Conservation (phyloP, 108 stramenopile species). For the Aurantiochytrium sp. region DNA sequence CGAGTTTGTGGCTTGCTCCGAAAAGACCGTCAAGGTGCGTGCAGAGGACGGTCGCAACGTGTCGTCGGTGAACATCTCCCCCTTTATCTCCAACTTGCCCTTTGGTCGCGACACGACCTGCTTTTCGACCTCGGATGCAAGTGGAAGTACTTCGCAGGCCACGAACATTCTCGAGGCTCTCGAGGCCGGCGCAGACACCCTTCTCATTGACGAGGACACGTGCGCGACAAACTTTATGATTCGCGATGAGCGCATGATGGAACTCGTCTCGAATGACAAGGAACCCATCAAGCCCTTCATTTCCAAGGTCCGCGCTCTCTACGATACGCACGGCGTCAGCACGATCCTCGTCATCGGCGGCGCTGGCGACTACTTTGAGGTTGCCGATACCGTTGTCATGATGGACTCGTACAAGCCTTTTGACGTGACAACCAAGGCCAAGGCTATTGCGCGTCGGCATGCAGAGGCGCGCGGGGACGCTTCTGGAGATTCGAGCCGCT, state of each 20-base stretch:
- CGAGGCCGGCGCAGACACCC: constrained; percentile 69
- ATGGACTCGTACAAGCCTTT: constrained; percentile 76
- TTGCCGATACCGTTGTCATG: constrained; percentile 77
- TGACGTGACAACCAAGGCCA: constrained; percentile 72
- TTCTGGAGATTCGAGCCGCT: neutral
- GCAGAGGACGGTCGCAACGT: constrained; percentile 89
- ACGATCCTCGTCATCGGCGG: constrained; percentile 85
- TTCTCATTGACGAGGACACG: constrained; percentile 93
- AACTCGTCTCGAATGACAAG: constrained; percentile 75
- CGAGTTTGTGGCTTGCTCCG: constrained; percentile 71
- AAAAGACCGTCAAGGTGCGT: constrained; percentile 74
- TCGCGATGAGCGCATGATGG: constrained; percentile 84
- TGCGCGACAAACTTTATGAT: constrained; percentile 85
- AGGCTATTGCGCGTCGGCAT: constrained; percentile 55
- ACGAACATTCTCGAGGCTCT: constrained; percentile 72
- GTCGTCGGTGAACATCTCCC: constrained; percentile 69
- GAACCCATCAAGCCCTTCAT: constrained; percentile 94
- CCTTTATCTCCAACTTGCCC: constrained; percentile 88
- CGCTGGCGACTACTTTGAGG: constrained; percentile 86
- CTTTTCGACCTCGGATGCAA: constrained; percentile 77
- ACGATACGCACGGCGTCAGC: constrained; percentile 63
- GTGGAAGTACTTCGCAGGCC: constrained; percentile 87
- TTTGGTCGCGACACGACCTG: constrained; percentile 64
- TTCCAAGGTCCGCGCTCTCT: constrained; percentile 62
- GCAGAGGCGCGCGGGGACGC: neutral